Conservation (phyloP, 78 protist genomes). For the Planoprotostelium fungivorum region DNA sequence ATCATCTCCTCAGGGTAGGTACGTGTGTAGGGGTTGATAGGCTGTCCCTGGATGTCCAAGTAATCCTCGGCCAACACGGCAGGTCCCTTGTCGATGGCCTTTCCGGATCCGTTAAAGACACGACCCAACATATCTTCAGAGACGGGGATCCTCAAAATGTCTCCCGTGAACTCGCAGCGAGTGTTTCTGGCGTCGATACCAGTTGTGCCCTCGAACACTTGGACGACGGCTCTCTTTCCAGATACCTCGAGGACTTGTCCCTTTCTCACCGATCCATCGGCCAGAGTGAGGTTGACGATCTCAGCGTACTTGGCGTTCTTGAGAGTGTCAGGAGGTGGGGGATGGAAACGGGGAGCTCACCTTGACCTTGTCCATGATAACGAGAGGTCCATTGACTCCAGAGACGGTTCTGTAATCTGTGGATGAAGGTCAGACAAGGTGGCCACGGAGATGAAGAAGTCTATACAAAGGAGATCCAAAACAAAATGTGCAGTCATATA, state of each 20-base stretch:
- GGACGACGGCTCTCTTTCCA: slow-evolving; percentile 97
- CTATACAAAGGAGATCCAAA: neutral
- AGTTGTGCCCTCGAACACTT: slow-evolving; percentile 99
- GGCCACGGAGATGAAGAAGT: neutral
- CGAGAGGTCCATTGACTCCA: slow-evolving; percentile 99
- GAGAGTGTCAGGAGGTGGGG: neutral
- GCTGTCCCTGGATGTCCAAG: slow-evolving; percentile 94
- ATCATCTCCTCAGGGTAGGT: slow-evolving; percentile 99
- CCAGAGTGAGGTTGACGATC: slow-evolving; percentile 94
- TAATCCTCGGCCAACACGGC: slow-evolving; percentile 94
- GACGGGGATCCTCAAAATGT: slow-evolving; percentile 87
- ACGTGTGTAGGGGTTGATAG: slow-evolving; percentile 97
- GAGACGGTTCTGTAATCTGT: slow-evolving; percentile 95
- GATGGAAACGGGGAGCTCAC: slow-evolving; percentile 12
- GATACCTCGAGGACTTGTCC: slow-evolving; percentile 96
- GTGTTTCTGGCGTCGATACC: slow-evolving; percentile 96
- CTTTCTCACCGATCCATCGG: slow-evolving; percentile 85
- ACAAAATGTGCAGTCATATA: neutral
- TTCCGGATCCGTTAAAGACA: slow-evolving; percentile 98
- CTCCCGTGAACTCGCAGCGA: slow-evolving; percentile 94
- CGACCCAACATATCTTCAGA: slow-evolving; percentile 99
- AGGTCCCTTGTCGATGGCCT: slow-evolving; percentile 98
- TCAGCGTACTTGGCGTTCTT: slow-evolving; percentile 88
- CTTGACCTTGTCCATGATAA: slow-evolving; percentile 95
- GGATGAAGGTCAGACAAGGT: neutral